Percentiles rank a stretch among this genome's conserved stretches.
phyloP scores from a whole-genome alignment of 1,139 yeast species.

The Suhomyces bokatorum region DNA sequence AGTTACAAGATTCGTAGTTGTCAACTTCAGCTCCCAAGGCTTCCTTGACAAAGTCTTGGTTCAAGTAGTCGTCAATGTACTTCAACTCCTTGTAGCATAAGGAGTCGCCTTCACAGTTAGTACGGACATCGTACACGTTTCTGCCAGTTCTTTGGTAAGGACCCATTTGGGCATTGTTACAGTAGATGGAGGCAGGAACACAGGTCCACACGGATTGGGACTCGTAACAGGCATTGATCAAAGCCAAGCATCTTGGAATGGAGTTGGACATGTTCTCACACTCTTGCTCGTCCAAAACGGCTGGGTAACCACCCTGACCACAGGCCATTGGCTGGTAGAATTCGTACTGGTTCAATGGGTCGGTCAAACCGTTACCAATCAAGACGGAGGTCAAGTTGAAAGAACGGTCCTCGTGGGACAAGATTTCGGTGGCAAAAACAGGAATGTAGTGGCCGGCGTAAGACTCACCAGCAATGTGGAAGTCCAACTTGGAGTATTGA shows the following conservation, averaged over 20 bases:
- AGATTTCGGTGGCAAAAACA: constrained; percentile 83
- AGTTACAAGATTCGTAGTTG: constrained; percentile 78
- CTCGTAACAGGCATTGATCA: constrained; percentile 80
- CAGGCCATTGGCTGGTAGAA: constrained; percentile 97
- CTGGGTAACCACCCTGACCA: constrained; percentile 85
- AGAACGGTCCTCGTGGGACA: constrained; percentile 71
- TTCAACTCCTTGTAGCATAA: constrained; percentile 77
- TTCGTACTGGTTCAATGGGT: constrained; percentile 84
- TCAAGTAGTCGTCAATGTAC: constrained; percentile 68
- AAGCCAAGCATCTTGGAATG: constrained; percentile 77
- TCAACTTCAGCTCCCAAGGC: constrained; percentile 94
- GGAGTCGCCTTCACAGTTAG: constrained; percentile 66
- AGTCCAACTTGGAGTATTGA: constrained; percentile 64
- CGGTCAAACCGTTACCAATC: constrained; percentile 96
- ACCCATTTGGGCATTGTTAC: constrained; percentile 83
- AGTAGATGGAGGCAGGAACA: constrained; percentile 90
- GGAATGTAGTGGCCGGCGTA: constrained; percentile 99
- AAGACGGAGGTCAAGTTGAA: constrained; percentile 85
- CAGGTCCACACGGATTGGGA: constrained; percentile 82
- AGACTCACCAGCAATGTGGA: constrained; percentile 99
- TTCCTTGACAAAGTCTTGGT: constrained; percentile 65
- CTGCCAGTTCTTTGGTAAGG: constrained; percentile 90
- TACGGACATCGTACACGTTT: constrained; percentile 91
- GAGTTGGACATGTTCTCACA: constrained; percentile 74
- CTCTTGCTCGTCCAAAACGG: constrained; percentile 76